Base-by-base conservation (phyloP, 768 basidiomycete species). In the Clathrus columnatus region DNA sequence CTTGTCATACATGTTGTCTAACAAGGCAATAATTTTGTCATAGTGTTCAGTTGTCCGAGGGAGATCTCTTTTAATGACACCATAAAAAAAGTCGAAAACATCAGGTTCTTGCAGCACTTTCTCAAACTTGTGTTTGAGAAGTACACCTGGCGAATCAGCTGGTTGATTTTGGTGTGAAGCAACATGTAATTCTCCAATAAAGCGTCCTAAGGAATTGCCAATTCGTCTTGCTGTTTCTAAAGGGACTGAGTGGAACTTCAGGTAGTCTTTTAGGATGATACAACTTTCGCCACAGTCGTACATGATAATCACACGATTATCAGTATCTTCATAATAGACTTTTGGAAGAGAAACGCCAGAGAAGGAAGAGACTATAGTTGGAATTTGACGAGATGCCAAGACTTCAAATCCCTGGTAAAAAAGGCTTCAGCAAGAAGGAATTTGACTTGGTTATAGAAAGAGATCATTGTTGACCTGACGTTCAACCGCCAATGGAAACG, bases 301-400 rank as follows among this genome's bases (percentile, higher is more conserved):
- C 73, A 85, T 83, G 62, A 86, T 74, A 36, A 85, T 72, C 14
- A 75, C 76, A 57, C 77, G 70, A 8, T 64, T 70, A 23, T 67
- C 68, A 41, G 73, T 64, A 60, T 86, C 83, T 62, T 78, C 75
- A 29, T 32, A 21, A 46, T 36, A 58, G 23, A 85, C 68, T 5
- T 56, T 63, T 1, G 83, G 83, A 4, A 79, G 75, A 76, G 50
- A 2, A 74, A 67, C 23, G 70, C 65, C n/a, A 52, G 51, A 41
- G 5, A 44, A 32, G 36, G 54, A 7, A 71, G 69, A 1, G 75
- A 61, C 63, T 71, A 68, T 48, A 61, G 65, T 17, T 67, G 64
- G 41, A 14, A 80, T 74, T 24, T 72, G 70, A 46, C 62, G 69
- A 62, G 84, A 64, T 2, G 83, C 82, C 45, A 73, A 73, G 4